These are phyloP conservation scores for Panellus pusillus DNA, from an alignment of 768 basidiomycete genomes.

Conservation along the genomic window DNA sequence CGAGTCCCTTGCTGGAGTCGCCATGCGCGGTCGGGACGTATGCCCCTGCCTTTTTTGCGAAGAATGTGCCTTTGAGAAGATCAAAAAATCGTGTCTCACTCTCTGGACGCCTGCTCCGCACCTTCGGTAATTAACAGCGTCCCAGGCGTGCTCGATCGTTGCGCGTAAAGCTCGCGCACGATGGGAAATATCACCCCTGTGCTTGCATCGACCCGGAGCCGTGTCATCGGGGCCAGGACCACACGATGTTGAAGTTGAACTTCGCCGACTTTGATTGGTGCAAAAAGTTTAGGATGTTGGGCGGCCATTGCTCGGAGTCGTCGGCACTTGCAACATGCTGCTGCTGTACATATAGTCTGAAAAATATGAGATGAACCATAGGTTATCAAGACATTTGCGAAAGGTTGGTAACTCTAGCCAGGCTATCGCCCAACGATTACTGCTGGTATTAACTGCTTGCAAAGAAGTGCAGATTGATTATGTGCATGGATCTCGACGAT, in stretches of 20 bases:
- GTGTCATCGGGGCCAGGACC: slow-evolving; percentile 35
- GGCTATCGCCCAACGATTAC: too few species aligned
- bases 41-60: neutral
- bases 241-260: slow-evolving; percentile 31
- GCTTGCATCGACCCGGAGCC: slow-evolving; percentile 27
- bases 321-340: too few species aligned
- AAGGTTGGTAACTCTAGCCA: too few species aligned
- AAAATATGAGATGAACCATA: too few species aligned
- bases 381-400: too few species aligned
- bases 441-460: too few species aligned
- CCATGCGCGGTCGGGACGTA: neutral
- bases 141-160: slow-evolving; percentile 29
- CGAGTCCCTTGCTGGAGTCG: neutral
- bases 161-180: slow-evolving; percentile 28
- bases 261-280: slow-evolving; percentile 29
- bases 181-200: slow-evolving; percentile 23
- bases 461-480: too few species aligned
- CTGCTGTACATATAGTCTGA: too few species aligned
- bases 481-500: too few species aligned
- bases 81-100: too few species aligned
- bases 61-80: neutral
- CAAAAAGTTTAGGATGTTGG: slow-evolving; percentile 24
- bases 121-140: slow-evolving; percentile 41
- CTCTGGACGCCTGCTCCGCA: neutral
- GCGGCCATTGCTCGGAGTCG: too few species aligned